Percentiles rank a stretch among this genome's conserved stretches.
Conservation (phyloP, 306 rosid genomes). For the Albizia julibrissin region DNA sequence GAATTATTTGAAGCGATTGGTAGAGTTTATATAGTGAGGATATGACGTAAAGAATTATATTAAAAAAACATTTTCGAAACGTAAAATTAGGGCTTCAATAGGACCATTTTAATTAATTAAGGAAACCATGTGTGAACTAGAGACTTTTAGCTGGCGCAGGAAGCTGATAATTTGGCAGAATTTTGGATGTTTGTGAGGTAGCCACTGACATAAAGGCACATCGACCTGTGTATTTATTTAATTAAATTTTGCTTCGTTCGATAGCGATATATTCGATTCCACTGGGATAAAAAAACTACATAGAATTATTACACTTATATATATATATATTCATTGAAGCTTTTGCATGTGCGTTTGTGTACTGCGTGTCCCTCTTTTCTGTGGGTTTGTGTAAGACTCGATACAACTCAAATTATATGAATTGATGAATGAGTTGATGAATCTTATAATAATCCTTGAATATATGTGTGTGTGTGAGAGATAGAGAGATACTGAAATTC, state of each 20-base stretch:
- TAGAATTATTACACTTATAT: neutral
- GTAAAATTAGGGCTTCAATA: slow-evolving; percentile 8
- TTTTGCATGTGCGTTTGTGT: neutral
- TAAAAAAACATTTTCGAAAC: neutral
- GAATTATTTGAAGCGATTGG: slow-evolving; percentile 2
- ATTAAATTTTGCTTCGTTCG: neutral
- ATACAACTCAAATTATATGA: neutral
- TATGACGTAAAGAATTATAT: neutral
- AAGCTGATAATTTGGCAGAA: slow-evolving; percentile 9
- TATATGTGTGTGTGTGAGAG: no score
- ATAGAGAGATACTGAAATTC: no score
- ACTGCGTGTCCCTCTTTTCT: neutral
- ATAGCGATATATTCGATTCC: neutral
- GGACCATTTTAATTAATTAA: neutral
- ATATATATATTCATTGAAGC: no score
- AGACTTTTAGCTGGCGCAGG: slow-evolving; percentile 54
- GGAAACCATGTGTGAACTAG: slow-evolving; percentile 35
- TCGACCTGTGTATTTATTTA: slow-evolving; percentile 7
- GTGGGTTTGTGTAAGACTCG: neutral
- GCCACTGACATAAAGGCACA: neutral
- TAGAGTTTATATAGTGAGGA: slow-evolving; percentile 28
- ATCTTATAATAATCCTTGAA: no score
- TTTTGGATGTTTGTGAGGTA: slow-evolving; percentile 38
- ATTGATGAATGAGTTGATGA: no score
- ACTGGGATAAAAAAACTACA: neutral